Evolutionary conservation across 176 grass and related monocot genomes (phyloP), one percentile per base, ranked within the genome.

Genomic region (Lolium perenne): DNA sequence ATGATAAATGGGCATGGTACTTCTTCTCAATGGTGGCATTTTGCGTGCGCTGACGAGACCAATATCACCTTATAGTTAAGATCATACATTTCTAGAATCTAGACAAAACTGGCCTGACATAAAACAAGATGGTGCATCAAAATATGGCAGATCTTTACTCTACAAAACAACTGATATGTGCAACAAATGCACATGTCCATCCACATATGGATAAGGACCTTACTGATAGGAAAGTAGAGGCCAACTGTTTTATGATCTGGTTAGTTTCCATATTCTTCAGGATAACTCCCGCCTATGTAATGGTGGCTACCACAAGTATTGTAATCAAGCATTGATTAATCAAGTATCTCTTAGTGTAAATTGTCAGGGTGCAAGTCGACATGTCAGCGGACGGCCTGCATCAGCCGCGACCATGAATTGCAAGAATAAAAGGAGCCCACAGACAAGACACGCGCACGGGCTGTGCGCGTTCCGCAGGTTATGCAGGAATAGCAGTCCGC

Each of bases 101-200:
- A 43, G 41, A 43, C 16, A 51, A 25, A 82, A 70, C 49, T 40
- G 26, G 51, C 26, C 0, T 70, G 48, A 5, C 17, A 10, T 81
- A 41, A 83, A 22, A 35, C 20, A 83, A 83, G 69, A 41, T 23
- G 7, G 55, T 66, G 26, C 56, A 83, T 60, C 50, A 41, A 65
- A 51, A n/a, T 81, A 32, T 10, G 26, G 45, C 59, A 38, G 25
- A 15, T 77, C 72, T 80, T 75, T 79, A 75, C 57, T 78, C 48
- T 57, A 35, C 32, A 35, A 35, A 35, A 35, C 32, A 35, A 35
- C 32, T 35, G 32, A 35, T 25, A 51, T 51, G 47, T 4, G 21
- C 46, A 50, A 49, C n/a, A 49, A 50, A 49, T 50, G 11, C 45
- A 26, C n/a, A 23, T 49, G 22, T 50, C 2, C 25, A 43, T 21